These are phyloP conservation scores for Gonapodya sp. DNA, from an alignment of 192 early-diverging fungal genomes.

Conservation along the genomic window DNA sequence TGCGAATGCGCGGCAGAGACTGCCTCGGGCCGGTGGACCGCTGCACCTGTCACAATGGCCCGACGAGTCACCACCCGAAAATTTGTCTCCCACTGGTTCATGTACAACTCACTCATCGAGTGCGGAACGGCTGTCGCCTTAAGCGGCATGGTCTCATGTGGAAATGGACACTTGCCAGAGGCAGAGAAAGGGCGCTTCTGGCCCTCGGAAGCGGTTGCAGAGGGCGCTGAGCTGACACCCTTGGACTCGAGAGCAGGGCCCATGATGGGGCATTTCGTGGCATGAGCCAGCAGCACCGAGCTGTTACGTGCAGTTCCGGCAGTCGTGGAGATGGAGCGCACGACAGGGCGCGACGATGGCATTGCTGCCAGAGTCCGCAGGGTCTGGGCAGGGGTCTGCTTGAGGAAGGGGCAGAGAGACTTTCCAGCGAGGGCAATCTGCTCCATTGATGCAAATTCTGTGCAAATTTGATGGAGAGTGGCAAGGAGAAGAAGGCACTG, in stretches of 20 bases:
- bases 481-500: too few species aligned
- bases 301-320: constrained; percentile 22
- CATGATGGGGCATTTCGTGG: constrained; percentile 73
- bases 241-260: constrained; percentile 46
- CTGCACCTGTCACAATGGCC: constrained; percentile 19
- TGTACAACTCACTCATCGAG: background rate
- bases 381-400: constrained; percentile 54
- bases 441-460: background rate
- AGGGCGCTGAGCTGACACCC: constrained; percentile 12
- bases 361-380: constrained; percentile 46
- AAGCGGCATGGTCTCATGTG: constrained; percentile 8
- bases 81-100: too few species aligned
- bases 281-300: constrained; percentile 39
- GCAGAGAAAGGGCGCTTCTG: constrained; percentile 17
- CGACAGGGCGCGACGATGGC: constrained; percentile 15
- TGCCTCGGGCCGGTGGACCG: constrained; percentile 21
- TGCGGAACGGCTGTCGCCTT: constrained; percentile 10
- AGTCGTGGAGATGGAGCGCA: constrained; percentile 15
- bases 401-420: constrained; percentile 64
- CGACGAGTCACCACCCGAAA: background rate
- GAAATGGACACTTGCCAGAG: constrained; percentile 21
- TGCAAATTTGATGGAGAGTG: too few species aligned
- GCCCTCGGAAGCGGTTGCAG: background rate
- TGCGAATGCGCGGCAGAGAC: constrained; percentile 23
- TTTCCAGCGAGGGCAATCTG: background rate